These are phyloP conservation scores for Solanum hybrid DNA, from an alignment of 305 asterid genomes.

Conservation along the genomic window DNA sequence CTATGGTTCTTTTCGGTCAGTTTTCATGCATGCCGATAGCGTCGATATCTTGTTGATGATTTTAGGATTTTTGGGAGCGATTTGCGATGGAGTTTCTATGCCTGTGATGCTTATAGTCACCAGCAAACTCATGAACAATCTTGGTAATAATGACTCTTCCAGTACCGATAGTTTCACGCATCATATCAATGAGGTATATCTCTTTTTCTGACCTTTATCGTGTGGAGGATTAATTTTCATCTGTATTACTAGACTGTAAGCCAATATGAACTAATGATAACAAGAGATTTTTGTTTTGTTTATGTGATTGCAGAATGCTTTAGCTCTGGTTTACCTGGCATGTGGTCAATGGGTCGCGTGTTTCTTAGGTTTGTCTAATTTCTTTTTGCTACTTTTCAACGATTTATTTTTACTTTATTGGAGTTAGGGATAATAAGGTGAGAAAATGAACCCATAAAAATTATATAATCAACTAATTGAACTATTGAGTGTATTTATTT, in stretches of 20 bases:
- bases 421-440: background rate
- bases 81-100: slow-evolving; percentile 70
- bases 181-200: slow-evolving; percentile 43
- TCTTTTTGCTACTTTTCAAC: background rate
- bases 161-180: slow-evolving; percentile 27
- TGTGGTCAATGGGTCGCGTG: slow-evolving; percentile 67
- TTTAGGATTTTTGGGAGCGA: slow-evolving; percentile 57
- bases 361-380: slow-evolving; percentile 38
- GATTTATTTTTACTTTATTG: background rate
- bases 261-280: background rate
- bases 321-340: slow-evolving; percentile 74
- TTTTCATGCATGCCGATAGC: slow-evolving; percentile 79
- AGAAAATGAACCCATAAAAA: too few species aligned
- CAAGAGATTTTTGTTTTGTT: background rate
- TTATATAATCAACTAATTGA: background rate
- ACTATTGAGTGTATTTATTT: too few species aligned
- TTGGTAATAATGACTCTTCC: slow-evolving; percentile 37
- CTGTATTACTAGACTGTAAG: background rate
- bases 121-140: slow-evolving; percentile 64
- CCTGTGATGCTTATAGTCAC: slow-evolving; percentile 64
- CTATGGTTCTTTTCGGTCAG: slow-evolving; percentile 31
- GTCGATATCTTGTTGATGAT: slow-evolving; percentile 51
- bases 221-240: background rate
- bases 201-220: background rate
- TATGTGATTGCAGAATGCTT: slow-evolving; percentile 46